These are phyloP conservation scores for Cucurbita argyrosperma DNA, from an alignment of 306 rosid genomes.

Conservation along the genomic window DNA sequence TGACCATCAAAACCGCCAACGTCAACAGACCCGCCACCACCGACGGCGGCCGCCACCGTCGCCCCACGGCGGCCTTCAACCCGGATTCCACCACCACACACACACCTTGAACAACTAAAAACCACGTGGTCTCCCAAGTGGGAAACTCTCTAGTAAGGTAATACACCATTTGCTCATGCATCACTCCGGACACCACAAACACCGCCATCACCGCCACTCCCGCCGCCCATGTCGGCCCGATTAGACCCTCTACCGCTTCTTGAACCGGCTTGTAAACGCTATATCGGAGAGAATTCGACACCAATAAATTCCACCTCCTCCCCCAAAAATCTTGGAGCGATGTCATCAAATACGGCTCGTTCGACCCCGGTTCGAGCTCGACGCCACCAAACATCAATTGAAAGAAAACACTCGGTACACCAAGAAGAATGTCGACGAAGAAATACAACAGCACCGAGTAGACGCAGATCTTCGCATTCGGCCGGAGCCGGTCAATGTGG, in stretches of 20 bases:
- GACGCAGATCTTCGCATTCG: background rate
- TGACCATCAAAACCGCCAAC: conserved; percentile 1
- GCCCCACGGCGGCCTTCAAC: background rate
- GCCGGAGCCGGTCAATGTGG: background rate
- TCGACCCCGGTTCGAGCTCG: conserved; percentile 14
- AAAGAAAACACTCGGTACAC: background rate
- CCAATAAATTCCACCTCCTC: conserved; percentile 18
- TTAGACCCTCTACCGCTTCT: background rate
- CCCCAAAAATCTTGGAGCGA: conserved; percentile 28
- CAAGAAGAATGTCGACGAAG: conserved; percentile 10
- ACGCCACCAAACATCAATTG: background rate
- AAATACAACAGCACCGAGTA: conserved; percentile 7
- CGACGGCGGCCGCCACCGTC: conserved; percentile 1
- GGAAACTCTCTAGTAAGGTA: conserved; percentile 15
- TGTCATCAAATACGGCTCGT: conserved; percentile 17
- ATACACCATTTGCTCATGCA: conserved; percentile 17
- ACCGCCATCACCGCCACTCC: background rate
- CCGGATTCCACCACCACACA: conserved; percentile 13
- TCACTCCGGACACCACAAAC: conserved; percentile 17
- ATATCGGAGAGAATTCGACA: conserved; percentile 7
- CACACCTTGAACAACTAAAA: conserved; percentile 16
- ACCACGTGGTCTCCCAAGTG: conserved; percentile 19
- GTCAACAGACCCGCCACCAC: conserved; percentile 5
- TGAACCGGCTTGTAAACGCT: conserved; percentile 12
- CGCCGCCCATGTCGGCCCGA: background rate